Evolutionary conservation across 352 stramenopile genomes (phyloP), one percentile per base, ranked within the genome.

Genomic region (Globisporangium nunn): DNA sequence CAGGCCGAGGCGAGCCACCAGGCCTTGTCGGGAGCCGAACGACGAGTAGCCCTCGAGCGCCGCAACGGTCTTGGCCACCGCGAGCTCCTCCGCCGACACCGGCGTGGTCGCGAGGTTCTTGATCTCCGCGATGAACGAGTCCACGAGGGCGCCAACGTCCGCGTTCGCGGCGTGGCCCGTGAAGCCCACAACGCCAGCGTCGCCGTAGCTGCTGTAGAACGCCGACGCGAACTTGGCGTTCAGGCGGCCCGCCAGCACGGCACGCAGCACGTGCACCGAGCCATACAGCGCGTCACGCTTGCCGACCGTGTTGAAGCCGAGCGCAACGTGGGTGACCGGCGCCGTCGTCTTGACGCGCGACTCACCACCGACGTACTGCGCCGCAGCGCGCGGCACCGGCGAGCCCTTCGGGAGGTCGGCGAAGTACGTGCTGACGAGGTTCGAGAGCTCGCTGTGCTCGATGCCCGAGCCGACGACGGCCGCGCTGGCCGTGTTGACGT

Each of bases 311-410:
- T 74, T 66, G 56, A 94, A 85, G 29, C 70, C 81, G 37, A 94
- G 57, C 37, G 84, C 84, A 3, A 94, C 78, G 68, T 91, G 78
- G 54, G 84, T 91, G 57, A 81, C 74, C 43, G 63, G 52, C 48
- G 55, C 62, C 23, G 64, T 46, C 35, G 76, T 80, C 70, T 90
- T 90, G 39, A 91, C 68, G 50, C 84, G 84, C 54, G 71, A 81
- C 71, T 94, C 84, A 31, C 84, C 84, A 14, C 84, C 84, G 4
- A 92, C 77, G 69, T 92, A 94, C 58, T 81, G 75, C 41, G 80
- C 72, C 3, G 70, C 46, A 8, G 56, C 52, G 40, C 64, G 59
- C 12, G 58, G 14, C 3, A 64, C 56, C 30, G 78, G 65, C 29
- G 50, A 47, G 12, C 65, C 72, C 17, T 66, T 61, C 17, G 64